These are phyloP conservation scores for Euryodendron excelsum DNA, from an alignment of 148 eudicot species.

Conservation along the genomic window DNA sequence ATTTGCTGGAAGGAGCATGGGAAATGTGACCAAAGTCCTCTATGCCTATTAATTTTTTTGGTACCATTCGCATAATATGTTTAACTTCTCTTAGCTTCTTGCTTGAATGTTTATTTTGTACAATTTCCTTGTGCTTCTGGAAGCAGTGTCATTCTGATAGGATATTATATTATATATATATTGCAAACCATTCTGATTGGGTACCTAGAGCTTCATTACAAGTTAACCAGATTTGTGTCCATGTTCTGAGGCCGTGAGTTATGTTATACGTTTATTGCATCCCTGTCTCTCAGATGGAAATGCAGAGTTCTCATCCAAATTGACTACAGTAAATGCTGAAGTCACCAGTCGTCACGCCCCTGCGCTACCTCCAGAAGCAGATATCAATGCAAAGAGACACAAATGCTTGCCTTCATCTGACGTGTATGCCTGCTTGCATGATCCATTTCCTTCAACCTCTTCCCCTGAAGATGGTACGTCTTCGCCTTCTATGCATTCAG, in stretches of 20 bases:
- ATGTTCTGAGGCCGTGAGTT: neutral
- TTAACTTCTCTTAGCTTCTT: no score
- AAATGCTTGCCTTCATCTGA: conserved; percentile 9
- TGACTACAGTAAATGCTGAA: conserved; percentile 1
- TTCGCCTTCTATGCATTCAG: conserved; percentile 1
- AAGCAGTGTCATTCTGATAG: neutral
- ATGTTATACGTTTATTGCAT: neutral
- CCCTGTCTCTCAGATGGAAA: neutral
- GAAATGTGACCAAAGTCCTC: no score
- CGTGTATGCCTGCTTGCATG: neutral
- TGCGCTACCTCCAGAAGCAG: neutral
- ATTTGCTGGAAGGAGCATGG: neutral
- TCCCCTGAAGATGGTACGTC: neutral
- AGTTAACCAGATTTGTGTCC: neutral
- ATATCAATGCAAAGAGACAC: conserved; percentile 17
- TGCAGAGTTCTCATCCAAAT: neutral
- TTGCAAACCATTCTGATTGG: no score
- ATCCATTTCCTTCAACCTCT: conserved; percentile 10
- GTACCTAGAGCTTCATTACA: neutral
- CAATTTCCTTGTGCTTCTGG: neutral
- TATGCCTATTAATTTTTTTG: no score
- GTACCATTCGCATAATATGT: no score
- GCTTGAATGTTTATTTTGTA: neutral
- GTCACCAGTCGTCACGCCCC: neutral
- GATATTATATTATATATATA: no score